These are phyloP conservation scores for Annulohypoxylon truncatum DNA, from an alignment of 2,329 filamentous ascomycete genomes.

Conservation along the genomic window DNA sequence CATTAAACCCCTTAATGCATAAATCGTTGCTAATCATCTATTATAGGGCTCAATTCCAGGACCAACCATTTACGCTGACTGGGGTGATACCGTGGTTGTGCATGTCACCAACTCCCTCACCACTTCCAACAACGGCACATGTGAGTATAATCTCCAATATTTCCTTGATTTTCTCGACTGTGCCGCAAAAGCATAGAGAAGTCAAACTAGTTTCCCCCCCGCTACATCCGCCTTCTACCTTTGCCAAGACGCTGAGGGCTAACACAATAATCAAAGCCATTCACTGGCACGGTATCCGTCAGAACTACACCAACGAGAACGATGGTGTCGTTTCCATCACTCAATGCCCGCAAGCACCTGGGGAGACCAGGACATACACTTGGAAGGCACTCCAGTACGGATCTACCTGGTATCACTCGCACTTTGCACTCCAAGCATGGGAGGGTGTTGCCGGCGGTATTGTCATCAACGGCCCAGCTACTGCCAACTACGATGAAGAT, in stretches of 20 bases:
- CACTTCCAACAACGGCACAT: constrained; percentile 67
- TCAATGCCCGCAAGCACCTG: constrained; percentile 64
- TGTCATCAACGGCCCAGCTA: constrained; percentile 69
- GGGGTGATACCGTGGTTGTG: constrained; percentile 61
- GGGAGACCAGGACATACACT: constrained; percentile 65
- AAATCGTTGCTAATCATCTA: constrained; percentile 7
- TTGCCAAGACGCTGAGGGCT: not conserved
- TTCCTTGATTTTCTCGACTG: not conserved
- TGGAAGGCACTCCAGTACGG: constrained; percentile 68
- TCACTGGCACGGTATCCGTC: constrained; percentile 72
- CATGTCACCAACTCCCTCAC: constrained; percentile 63
- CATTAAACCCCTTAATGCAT: not conserved
- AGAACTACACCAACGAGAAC: constrained; percentile 63
- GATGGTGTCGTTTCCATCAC: constrained; percentile 67
- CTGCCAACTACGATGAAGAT: constrained; percentile 71
- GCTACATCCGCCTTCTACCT: not conserved
- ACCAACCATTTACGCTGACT: constrained; percentile 58
- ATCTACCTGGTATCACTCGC: constrained; percentile 70
- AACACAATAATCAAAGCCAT: constrained; percentile 51
- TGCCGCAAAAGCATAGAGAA: not conserved
- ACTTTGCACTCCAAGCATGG: constrained; percentile 61
- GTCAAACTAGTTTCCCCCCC: not conserved
- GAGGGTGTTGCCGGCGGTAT: constrained; percentile 71
- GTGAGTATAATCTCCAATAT: constrained; percentile 38
- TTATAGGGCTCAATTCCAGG: constrained; percentile 43